Conservation (phyloP, 177 flowering plant genomes). For the Tripterygium wilfordii region DNA sequence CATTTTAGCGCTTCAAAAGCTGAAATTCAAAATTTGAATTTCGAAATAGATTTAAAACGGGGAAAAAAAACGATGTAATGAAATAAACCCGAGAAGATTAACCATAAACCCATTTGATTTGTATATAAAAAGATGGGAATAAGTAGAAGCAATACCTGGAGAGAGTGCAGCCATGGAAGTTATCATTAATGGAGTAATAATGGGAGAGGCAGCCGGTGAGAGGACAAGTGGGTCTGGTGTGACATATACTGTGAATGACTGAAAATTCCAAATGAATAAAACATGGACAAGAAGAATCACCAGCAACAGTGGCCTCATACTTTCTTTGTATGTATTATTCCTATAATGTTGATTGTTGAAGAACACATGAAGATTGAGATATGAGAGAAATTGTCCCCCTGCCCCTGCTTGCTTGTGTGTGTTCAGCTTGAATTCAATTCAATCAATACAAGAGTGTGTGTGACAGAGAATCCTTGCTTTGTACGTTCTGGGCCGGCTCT, state of each 20-base stretch:
- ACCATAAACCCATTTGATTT: not conserved
- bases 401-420: not conserved
- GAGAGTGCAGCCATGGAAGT: conserved; percentile 33
- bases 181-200: conserved; percentile 22
- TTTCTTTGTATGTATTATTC: not conserved
- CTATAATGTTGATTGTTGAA: not conserved
- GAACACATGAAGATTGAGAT: conserved; percentile 13
- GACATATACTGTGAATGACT: conserved; percentile 15
- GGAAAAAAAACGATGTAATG: not conserved
- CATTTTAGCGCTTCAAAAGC: not conserved
- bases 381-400: not conserved
- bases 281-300: conserved; percentile 7
- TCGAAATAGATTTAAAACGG: not conserved
- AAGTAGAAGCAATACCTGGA: conserved; percentile 30
- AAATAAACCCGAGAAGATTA: not conserved
- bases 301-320: conserved; percentile 6
- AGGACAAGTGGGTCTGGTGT: conserved; percentile 20
- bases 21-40: conserved; percentile 11
- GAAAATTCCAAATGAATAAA: conserved; percentile 20
- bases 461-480: no score
- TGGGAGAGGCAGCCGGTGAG: conserved; percentile 22
- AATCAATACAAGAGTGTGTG: no score
- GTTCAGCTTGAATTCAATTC: not conserved
- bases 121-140: not conserved
- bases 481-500: no score